A percentile compares a stretch with the other conserved stretches of the same genome.
Evolutionary conservation across 148 eudicot genomes (phyloP).

Genomic region (Talinum fruticosum): DNA sequence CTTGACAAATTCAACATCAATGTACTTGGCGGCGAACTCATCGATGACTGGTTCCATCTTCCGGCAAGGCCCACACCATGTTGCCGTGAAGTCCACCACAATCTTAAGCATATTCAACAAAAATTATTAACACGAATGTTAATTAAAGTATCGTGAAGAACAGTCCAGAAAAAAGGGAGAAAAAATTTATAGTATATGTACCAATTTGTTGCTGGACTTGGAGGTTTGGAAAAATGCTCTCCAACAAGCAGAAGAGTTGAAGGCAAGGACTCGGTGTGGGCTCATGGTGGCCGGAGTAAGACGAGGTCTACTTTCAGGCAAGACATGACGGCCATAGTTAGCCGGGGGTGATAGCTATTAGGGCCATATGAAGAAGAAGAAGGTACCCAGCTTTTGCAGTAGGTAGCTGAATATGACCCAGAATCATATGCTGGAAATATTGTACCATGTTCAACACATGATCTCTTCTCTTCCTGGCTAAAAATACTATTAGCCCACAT

Average conservation of each 20-base stretch:
- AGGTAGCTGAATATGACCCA: no score
- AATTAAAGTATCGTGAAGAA: no score
- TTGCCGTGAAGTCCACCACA: slow-evolving; percentile 61
- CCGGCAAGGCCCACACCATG: slow-evolving; percentile 77
- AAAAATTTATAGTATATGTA: no score
- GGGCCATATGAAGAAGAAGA: no score
- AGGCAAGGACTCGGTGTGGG: neutral
- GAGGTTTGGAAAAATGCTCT: slow-evolving; percentile 45
- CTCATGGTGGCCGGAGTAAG: no score
- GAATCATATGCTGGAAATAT: neutral
- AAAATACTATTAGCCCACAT: neutral
- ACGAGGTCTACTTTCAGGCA: no score
- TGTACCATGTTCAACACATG: neutral
- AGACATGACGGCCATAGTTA: no score
- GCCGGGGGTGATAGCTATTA: no score
- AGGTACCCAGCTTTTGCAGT: no score
- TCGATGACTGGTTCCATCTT: slow-evolving; percentile 51
- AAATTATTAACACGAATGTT: no score
- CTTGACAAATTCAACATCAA: slow-evolving; percentile 65
- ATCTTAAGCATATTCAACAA: slow-evolving; percentile 20
- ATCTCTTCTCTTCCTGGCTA: neutral
- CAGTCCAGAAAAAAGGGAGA: no score
- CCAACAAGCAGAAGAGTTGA: slow-evolving; percentile 44
- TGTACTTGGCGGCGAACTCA: slow-evolving; percentile 50
- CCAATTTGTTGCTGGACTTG: slow-evolving; percentile 56